Base-by-base conservation (phyloP, 2,329 filamentous ascomycete species). In the Cladophialophora exuberans region DNA sequence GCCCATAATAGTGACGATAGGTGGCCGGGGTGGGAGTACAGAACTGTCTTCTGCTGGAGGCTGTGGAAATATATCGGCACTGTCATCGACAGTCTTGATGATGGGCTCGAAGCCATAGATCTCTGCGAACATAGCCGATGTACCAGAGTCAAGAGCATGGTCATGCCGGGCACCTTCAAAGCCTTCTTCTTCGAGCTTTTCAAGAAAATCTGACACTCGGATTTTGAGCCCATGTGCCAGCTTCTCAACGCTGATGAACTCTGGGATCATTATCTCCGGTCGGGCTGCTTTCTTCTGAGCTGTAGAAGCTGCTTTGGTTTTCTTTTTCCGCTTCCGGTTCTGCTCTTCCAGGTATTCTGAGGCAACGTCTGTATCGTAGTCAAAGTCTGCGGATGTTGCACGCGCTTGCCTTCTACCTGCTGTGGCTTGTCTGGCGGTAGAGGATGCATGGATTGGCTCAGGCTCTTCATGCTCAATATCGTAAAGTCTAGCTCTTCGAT, bases 1-100 rank as follows among this genome's bases (percentile, higher is more conserved):
- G 2, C 94, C 94, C 95, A 99, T 99, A 67, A 99, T 99, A 0
- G 95, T 97, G 33, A 99, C 92, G 30, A 99, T 90, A 0, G 94
- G 95, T 6, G 94, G 93, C 13, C 95, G 84, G 28, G 77, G 72
- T 1, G 91, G 90, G 6, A 97, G 73, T 9, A 50, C 15, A 0
- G 87, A 83, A 44, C 77, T 81, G 69, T 93, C 89, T 65, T 85
- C 85, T 6, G 84, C 83, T 22, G 80, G 75, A 1, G 90, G 86
- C 9, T 86, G 83, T 20, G 88, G 81, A 58, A 81, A 82, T 33
- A 99, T 74, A 70, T 99, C 93, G 39, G 84, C 77, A 1, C 75
- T 70, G 42, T 87, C 84, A 15, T 86, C 66, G 69, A 79, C 72
- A 3, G 67, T 69, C 53, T 90, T 86, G 20, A 94, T 82, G 2